A percentile compares a stretch with the other conserved stretches of the same genome.
phyloP scores from a whole-genome alignment of 352 stramenopile species.

The Phytophthora foliorum region DNA sequence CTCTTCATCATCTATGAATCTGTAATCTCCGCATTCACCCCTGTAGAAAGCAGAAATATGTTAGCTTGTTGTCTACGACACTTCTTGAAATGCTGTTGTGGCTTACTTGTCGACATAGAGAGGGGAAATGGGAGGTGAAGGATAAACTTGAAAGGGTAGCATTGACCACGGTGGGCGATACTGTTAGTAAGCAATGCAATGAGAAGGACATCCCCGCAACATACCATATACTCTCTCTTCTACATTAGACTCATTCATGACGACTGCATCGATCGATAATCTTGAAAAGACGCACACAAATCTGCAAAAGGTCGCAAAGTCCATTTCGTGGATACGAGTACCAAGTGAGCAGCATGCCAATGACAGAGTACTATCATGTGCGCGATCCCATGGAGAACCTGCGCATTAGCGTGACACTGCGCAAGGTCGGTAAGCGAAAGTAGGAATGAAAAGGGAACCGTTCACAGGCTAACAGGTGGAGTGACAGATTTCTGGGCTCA shows the following conservation, averaged over 20 bases:
- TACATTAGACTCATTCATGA: slow-evolving; percentile 11
- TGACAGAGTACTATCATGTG: slow-evolving; percentile 77
- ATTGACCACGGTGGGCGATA: neutral
- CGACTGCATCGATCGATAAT: slow-evolving; percentile 4
- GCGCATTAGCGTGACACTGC: slow-evolving; percentile 57
- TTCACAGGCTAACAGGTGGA: neutral
- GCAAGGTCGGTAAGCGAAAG: slow-evolving; percentile 52
- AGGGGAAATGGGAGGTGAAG: neutral
- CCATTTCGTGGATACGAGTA: neutral
- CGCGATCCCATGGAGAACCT: slow-evolving; percentile 82
- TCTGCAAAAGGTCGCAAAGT: slow-evolving; percentile 7
- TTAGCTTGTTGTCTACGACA: neutral
- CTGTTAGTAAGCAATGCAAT: neutral
- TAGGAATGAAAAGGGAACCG: neutral
- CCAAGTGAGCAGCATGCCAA: slow-evolving; percentile 29
- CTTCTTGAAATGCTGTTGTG: neutral
- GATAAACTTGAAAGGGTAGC: neutral
- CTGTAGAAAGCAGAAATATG: neutral
- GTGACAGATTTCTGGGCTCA: slow-evolving; percentile 35
- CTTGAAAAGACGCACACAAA: slow-evolving; percentile 28
- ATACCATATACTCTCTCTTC: slow-evolving; percentile 9
- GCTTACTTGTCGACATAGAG: slow-evolving; percentile 14
- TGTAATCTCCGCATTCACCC: neutral
- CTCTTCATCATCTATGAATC: slow-evolving; percentile 2
- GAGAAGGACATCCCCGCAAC: neutral